Evolutionary conservation across 2,329 filamentous ascomycete species (phyloP).

Genomic region (Sclerotinia minor): DNA sequence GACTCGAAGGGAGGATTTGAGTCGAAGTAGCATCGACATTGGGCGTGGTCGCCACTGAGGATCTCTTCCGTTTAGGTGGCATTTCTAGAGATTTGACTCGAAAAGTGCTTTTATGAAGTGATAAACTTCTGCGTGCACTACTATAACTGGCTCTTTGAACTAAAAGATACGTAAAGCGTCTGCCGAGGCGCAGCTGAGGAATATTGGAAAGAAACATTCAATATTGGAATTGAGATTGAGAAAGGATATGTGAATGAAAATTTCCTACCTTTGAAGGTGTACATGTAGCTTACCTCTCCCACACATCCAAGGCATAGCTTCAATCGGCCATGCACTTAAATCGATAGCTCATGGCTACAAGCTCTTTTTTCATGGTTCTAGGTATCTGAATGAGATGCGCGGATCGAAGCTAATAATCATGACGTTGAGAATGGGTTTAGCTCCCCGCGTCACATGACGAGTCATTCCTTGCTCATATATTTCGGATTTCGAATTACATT

Average conservation of each 20-base stretch:
- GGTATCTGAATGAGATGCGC: background rate
- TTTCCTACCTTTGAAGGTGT: conserved; percentile 4
- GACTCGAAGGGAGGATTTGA: conserved; percentile 27
- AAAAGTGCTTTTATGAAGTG: background rate
- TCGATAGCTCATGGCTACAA: background rate
- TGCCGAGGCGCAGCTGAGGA: conserved; percentile 13
- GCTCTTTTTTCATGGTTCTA: background rate
- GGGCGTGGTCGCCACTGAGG: conserved; percentile 26
- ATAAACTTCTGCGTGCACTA: background rate
- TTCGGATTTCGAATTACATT: background rate
- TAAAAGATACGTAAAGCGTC: background rate
- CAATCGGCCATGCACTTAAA: conserved; percentile 12
- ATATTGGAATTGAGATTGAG: background rate
- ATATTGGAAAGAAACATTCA: conserved; percentile 19
- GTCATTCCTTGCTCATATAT: background rate
- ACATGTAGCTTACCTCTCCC: conserved; percentile 11
- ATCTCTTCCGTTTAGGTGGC: conserved; percentile 40
- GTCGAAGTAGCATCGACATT: background rate
- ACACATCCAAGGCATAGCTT: background rate
- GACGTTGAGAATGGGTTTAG: conserved; percentile 16
- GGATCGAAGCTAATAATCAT: conserved; percentile 18
- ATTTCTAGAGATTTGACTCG: conserved; percentile 25
- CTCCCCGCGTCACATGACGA: background rate
- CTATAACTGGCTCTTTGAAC: background rate
- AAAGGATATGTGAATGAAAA: background rate